Conservation (phyloP, 208 protist genomes). For the Trypanosoma brucei region DNA sequence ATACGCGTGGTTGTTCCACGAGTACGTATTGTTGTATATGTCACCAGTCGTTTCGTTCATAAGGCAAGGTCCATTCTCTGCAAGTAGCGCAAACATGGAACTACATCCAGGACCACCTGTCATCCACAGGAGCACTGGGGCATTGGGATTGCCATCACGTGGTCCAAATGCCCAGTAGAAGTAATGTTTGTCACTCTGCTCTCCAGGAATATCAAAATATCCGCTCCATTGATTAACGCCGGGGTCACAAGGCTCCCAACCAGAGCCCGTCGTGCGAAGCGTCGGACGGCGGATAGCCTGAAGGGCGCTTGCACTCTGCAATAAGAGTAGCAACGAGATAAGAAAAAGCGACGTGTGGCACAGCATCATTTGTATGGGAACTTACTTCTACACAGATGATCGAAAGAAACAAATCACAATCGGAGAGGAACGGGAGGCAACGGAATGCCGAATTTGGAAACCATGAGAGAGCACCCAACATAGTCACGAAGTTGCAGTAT, state of each 20-base stretch:
- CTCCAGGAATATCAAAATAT: slow-evolving; percentile 65
- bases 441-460: no score
- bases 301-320: not conserved
- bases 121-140: slow-evolving; percentile 85
- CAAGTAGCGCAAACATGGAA: slow-evolving; percentile 51
- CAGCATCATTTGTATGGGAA: not conserved
- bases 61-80: slow-evolving; percentile 80
- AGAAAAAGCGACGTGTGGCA: not conserved
- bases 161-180: slow-evolving; percentile 91
- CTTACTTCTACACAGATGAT: no score
- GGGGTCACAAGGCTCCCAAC: slow-evolving; percentile 38
- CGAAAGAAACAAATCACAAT: no score
- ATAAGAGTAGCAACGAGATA: not conserved
- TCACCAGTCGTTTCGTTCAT: slow-evolving; percentile 46
- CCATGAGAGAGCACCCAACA: no score
- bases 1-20: slow-evolving; percentile 82
- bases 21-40: slow-evolving; percentile 45
- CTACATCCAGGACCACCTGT: slow-evolving; percentile 90
- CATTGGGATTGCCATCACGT: slow-evolving; percentile 35
- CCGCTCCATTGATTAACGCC: slow-evolving; percentile 63
- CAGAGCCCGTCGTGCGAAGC: slow-evolving; percentile 16
- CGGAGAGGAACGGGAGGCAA: no score
- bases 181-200: slow-evolving; percentile 40
- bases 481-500: no score
- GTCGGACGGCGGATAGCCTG: not conserved